A percentile compares a stretch with the other conserved stretches of the same genome.
These are phyloP conservation scores for Starmerella gropengiesseri DNA, from an alignment of 805 yeast species.

Conservation along the genomic window DNA sequence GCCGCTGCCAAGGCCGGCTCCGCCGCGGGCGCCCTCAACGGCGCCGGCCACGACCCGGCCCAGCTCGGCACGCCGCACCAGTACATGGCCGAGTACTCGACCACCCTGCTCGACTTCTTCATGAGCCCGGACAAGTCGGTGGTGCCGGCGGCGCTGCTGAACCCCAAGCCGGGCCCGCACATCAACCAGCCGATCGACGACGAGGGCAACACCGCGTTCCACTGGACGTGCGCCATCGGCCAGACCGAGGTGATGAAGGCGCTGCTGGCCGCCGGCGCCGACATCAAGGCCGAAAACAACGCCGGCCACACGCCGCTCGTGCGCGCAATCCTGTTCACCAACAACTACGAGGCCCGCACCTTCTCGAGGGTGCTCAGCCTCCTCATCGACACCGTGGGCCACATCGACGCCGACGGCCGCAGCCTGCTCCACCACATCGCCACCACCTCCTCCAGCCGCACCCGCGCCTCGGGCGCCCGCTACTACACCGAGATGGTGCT, in stretches of 20 bases:
- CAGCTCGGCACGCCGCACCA: slow-evolving; percentile 12
- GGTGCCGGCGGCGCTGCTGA: slow-evolving; percentile 54
- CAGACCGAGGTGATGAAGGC: slow-evolving; percentile 66
- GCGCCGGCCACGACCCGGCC: background rate
- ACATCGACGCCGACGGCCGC: slow-evolving; percentile 58
- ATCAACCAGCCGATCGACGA: slow-evolving; percentile 77
- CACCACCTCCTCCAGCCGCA: slow-evolving; percentile 50
- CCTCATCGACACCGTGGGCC: slow-evolving; percentile 64
- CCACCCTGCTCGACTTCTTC: slow-evolving; percentile 42
- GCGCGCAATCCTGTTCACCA: slow-evolving; percentile 75
- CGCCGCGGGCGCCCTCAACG: background rate
- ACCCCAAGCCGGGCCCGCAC: slow-evolving; percentile 56
- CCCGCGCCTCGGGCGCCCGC: slow-evolving; percentile 65
- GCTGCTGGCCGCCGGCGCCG: slow-evolving; percentile 64
- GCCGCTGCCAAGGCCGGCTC: slow-evolving; percentile 1
- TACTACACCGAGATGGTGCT: slow-evolving; percentile 72
- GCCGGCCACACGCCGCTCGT: slow-evolving; percentile 82
- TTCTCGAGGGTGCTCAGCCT: slow-evolving; percentile 71
- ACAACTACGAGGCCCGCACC: slow-evolving; percentile 68
- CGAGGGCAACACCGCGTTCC: slow-evolving; percentile 89
- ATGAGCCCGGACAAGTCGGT: slow-evolving; percentile 46
- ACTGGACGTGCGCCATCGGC: slow-evolving; percentile 98
- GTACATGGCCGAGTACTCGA: slow-evolving; percentile 34
- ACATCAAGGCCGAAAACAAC: slow-evolving; percentile 46
- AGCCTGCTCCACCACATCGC: slow-evolving; percentile 84